Conservation (phyloP, 129 eudicot species). For the Pseudognaphalium luteoalbum region DNA sequence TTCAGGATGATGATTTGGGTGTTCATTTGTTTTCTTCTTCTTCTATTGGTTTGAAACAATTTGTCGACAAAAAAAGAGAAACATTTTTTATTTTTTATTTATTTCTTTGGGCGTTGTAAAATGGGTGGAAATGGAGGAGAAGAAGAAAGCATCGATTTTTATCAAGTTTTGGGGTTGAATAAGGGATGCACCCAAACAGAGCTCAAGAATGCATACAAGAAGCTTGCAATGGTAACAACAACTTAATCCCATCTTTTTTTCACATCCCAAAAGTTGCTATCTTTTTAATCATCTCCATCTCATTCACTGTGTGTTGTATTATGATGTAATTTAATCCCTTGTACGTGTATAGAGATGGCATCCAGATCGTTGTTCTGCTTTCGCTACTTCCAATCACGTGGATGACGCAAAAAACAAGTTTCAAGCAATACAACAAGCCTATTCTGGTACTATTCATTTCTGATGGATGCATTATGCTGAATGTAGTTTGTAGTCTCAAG, state of each 20-base stretch:
- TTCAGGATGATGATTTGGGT: too few species aligned
- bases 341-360: conserved; percentile 67
- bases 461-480: background rate
- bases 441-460: conserved; percentile 59
- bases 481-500: background rate
- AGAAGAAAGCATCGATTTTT: conserved; percentile 51
- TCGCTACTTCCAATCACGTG: conserved; percentile 51
- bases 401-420: conserved; percentile 84
- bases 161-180: conserved; percentile 67
- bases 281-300: background rate
- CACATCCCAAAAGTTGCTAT: background rate
- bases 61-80: conserved; percentile 21
- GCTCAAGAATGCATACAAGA: conserved; percentile 81
- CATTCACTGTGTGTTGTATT: background rate
- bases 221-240: conserved; percentile 79
- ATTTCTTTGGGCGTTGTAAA: background rate
- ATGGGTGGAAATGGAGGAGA: conserved; percentile 53
- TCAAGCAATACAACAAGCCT: conserved; percentile 84
- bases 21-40: background rate
- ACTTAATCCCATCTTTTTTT: background rate
- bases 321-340: background rate
- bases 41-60: background rate
- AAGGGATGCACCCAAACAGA: conserved; percentile 70
- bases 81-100: background rate
- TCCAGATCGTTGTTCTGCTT: conserved; percentile 86